Conservation (phyloP, 2,329 filamentous ascomycete species). For the Fusarium globosum region DNA sequence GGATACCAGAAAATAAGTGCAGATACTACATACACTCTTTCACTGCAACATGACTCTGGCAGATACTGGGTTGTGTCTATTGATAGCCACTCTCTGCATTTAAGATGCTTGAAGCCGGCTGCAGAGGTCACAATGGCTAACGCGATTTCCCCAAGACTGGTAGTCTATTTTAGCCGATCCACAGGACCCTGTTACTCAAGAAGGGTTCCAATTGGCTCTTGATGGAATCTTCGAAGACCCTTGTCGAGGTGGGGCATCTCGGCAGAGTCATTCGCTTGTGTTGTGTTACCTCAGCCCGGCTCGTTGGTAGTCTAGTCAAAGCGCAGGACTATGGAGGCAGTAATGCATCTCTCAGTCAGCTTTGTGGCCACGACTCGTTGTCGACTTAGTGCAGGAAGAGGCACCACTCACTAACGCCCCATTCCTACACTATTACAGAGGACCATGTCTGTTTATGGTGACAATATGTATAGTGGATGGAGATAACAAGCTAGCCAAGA, state of each 20-base stretch:
- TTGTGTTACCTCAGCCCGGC: neutral
- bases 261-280: conserved; percentile 1
- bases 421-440: neutral
- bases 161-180: neutral
- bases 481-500: neutral
- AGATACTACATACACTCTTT: neutral
- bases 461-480: neutral
- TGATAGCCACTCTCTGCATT: neutral
- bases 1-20: neutral
- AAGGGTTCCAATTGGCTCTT: neutral
- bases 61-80: neutral
- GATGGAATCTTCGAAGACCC: neutral
- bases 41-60: neutral
- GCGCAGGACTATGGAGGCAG: neutral
- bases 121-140: neutral
- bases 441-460: neutral
- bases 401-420: neutral
- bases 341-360: neutral
- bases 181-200: neutral
- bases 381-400: neutral
- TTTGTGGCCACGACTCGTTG: neutral
- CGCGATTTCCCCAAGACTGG: neutral
- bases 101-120: neutral
- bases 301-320: neutral
- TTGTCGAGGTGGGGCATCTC: conserved; percentile 1